Conservation (phyloP, 2,329 filamentous ascomycete species). For the Tolypocladium cylindrosporum region DNA sequence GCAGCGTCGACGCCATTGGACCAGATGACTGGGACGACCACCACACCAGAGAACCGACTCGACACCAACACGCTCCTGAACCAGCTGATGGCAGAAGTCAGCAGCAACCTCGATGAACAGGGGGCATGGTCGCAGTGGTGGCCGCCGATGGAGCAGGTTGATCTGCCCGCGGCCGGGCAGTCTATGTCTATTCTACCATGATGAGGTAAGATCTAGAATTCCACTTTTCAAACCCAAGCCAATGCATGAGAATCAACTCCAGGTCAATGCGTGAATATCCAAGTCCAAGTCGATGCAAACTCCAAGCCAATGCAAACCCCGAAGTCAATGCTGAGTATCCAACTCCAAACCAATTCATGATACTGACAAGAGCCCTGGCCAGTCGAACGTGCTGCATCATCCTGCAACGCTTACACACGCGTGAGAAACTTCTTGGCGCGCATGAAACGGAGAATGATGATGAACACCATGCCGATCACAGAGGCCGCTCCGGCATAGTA, state of each 20-base stretch:
- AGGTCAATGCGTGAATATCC: background rate
- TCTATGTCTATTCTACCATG: background rate
- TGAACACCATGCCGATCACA: constrained; percentile 8
- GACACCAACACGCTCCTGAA: constrained; percentile 12
- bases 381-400: background rate
- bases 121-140: constrained; percentile 17
- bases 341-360: background rate
- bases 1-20: background rate
- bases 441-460: constrained; percentile 5
- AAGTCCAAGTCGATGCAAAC: background rate
- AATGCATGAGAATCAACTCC: background rate
- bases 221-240: background rate
- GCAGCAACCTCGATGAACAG: constrained; percentile 15
- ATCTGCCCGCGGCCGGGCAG: constrained; percentile 3
- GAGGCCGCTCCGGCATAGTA: constrained; percentile 17
- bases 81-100: constrained; percentile 14
- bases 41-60: background rate
- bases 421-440: constrained; percentile 1
- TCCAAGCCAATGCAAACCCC: background rate
- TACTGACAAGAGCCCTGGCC: background rate
- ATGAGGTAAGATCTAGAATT: background rate
- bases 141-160: constrained; percentile 12
- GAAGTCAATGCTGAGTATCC: background rate
- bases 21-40: background rate
- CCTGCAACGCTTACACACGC: constrained; percentile 1